Conservation (phyloP, 306 rosid genomes). For the Citrullus amarus region DNA sequence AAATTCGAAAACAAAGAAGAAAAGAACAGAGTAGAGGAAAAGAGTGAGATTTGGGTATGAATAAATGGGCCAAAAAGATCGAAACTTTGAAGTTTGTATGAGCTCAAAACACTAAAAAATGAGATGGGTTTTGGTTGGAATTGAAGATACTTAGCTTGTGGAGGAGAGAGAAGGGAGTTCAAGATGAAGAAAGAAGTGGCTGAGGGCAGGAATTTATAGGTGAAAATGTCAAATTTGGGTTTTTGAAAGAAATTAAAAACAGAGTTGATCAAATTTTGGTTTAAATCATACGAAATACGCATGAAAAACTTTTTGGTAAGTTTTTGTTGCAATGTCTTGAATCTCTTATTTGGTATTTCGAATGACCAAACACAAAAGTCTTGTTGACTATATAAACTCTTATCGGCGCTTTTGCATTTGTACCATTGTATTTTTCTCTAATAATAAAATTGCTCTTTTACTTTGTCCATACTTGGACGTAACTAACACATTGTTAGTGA, state of each 20-base stretch:
- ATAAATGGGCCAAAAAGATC: not conserved
- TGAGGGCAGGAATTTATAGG: not conserved
- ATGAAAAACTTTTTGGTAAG: too few relatives aligned
- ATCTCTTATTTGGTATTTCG: too few relatives aligned
- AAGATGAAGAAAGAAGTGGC: constrained; percentile 2
- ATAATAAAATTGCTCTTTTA: too few relatives aligned
- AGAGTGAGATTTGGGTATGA: constrained; percentile 1
- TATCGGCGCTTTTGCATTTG: too few relatives aligned
- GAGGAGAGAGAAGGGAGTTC: not conserved
- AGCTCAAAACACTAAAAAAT: not conserved
- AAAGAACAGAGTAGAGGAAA: not conserved
- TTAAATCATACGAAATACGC: too few relatives aligned
- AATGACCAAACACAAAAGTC: too few relatives aligned
- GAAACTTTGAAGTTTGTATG: not conserved
- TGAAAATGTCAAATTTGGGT: not conserved
- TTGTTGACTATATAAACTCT: too few relatives aligned
- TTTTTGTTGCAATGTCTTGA: too few relatives aligned
- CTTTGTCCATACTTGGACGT: too few relatives aligned
- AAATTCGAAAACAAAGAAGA: not conserved
- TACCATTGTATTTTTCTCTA: too few relatives aligned
- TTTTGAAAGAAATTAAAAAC: not conserved
- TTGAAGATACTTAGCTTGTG: not conserved
- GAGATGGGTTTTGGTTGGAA: constrained; percentile 1
- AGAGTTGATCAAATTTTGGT: not conserved
- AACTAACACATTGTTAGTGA: too few relatives aligned